A percentile compares a stretch with the other conserved stretches of the same genome.
These are phyloP conservation scores for Alternaria dauci DNA, from an alignment of 2,329 filamentous ascomycete species.

Conservation along the genomic window DNA sequence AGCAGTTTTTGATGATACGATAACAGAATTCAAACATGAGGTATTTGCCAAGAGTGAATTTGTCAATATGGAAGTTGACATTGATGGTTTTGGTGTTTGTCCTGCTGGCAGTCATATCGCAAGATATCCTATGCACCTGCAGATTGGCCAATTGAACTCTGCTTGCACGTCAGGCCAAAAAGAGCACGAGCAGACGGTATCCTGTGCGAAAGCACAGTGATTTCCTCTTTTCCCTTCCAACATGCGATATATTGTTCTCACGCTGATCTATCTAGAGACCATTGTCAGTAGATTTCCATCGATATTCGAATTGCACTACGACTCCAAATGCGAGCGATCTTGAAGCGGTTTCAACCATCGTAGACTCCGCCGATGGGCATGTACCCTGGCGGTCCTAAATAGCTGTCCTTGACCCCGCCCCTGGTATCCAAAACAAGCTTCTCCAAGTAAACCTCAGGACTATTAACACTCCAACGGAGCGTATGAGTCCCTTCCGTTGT, in stretches of 20 bases:
- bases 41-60: not conserved
- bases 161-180: conserved; percentile 3
- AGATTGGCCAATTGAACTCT: not conserved
- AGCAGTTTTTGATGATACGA: not conserved
- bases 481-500: conserved; percentile 39
- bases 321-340: not conserved
- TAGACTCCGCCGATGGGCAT: no score
- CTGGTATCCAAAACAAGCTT: conserved; percentile 29
- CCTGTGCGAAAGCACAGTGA: conserved; percentile 29
- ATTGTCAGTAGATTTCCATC: not conserved
- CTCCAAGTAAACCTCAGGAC: conserved; percentile 36
- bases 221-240: conserved; percentile 21
- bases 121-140: not conserved
- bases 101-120: no score
- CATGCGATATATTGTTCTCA: conserved; percentile 17
- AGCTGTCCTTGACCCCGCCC: conserved; percentile 32
- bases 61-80: not conserved
- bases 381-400: conserved; percentile 31
- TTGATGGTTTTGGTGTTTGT: no score
- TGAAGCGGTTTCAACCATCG: not conserved
- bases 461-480: conserved; percentile 35
- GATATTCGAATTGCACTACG: no score
- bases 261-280: not conserved
- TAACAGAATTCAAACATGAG: not conserved
- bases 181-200: conserved; percentile 18